Evolutionary conservation across 352 stramenopile genomes (phyloP), one percentile per base, ranked within the genome.

Genomic region (Phytophthora pseudosyringae): DNA sequence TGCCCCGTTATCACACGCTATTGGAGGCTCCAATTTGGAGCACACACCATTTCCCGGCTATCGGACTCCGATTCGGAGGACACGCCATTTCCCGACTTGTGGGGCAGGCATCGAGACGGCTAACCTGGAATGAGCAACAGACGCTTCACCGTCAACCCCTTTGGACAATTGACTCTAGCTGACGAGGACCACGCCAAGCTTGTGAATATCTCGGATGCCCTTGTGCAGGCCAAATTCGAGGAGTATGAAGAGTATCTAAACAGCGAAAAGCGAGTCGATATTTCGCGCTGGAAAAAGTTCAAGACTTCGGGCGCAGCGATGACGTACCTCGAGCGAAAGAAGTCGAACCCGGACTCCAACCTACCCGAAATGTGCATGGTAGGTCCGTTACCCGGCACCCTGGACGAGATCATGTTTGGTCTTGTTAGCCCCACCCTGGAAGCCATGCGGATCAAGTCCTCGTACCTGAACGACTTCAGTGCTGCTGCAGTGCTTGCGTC

Each of bases 401-500:
- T 83, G 10, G 69, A 81, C 39, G 72, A 83, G 44, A 58, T 65
- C 44, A 75, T 83, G 72, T 81, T 77, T 43, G 75, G 75, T 31
- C 28, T 74, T 11, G 55, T 81, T n/a, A 63, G 36, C 21, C 61
- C 71, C 9, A 80, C 59, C 0, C 44, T 69, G 5, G 66, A 81
- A 43, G 33, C 59, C 1, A 70, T 65, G 69, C 59, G 57, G 11
- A 71, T 67, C 44, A 71, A 71, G 41, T 51, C 64, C 5, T 71
- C 64, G 18, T 71, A 67, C 18, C 56, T 71, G 1, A 29, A 63
- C 1, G 64, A 72, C 33, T 67, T 72, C 45, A 67, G 33, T 28
- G 72, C 80, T 56, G 70, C 73, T 4, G 75, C 73, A 3, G 65
- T 90, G 16, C 51, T 90, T 2, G 69, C 69, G 1, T 78, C 64